Conservation (phyloP, 106 monocot genomes). For the Apostasia ramifera region DNA sequence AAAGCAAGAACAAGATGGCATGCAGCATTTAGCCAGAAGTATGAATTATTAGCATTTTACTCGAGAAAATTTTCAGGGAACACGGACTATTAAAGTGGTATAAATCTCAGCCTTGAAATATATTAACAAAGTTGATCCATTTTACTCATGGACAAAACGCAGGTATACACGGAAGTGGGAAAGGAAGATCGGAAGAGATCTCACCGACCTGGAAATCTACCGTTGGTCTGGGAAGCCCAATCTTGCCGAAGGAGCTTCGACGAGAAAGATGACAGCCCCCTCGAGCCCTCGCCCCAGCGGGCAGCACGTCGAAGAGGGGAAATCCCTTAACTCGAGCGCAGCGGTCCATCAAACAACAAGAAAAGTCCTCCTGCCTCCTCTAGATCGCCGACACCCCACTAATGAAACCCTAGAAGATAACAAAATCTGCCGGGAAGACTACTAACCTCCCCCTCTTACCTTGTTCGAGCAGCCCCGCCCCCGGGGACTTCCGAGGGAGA, state of each 20-base stretch:
- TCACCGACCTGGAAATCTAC: not conserved
- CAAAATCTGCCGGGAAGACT: no score
- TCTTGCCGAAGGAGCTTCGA: not conserved
- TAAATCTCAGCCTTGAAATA: no score
- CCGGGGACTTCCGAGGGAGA: no score
- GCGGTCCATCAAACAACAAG: not conserved
- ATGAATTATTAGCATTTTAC: not conserved
- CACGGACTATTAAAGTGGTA: not conserved
- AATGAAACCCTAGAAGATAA: no score
- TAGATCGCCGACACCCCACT: no score
- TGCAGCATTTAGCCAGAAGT: not conserved
- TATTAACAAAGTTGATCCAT: not conserved
- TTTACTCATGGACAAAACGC: not conserved
- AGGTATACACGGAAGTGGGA: not conserved
- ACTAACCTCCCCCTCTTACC: no score
- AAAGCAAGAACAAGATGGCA: not conserved
- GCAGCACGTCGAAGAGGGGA: not conserved
- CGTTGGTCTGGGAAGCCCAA: not conserved
- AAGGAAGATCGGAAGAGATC: not conserved
- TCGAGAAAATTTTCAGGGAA: not conserved
- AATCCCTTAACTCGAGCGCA: not conserved
- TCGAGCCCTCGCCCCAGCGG: not conserved
- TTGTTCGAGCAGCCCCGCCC: no score
- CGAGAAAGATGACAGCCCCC: not conserved
- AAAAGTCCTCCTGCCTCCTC: no score